Percentiles rank a stretch among this genome's conserved stretches.
Evolutionary conservation across 225 moss, liverwort and hornwort species (phyloP).

Genomic region (Sphagnum contortum): DNA sequence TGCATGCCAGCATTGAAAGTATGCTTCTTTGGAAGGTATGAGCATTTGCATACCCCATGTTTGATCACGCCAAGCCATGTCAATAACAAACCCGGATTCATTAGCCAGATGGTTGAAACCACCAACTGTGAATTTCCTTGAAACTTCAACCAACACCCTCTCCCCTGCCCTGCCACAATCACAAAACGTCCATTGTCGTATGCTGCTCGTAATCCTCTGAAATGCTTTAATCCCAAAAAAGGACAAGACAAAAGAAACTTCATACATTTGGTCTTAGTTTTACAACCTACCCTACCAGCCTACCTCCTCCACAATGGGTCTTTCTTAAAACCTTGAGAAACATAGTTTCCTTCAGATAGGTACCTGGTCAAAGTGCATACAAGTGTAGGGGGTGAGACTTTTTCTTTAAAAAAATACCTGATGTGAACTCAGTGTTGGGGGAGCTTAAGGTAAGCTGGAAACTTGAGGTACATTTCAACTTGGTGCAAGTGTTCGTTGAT

Average conservation of each 20-base stretch:
- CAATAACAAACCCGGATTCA: constrained; percentile 51
- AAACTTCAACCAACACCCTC: constrained; percentile 65
- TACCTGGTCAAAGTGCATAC: not conserved
- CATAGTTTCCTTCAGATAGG: not conserved
- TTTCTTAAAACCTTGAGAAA: no score
- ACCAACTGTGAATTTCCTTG: constrained; percentile 60
- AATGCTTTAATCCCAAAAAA: no score
- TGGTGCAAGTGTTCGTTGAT: constrained; percentile 44
- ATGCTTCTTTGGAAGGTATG: constrained; percentile 43
- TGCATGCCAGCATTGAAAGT: constrained; percentile 56
- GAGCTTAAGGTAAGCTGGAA: constrained; percentile 37
- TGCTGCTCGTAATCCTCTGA: no score
- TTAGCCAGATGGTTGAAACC: constrained; percentile 62
- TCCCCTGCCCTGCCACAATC: constrained; percentile 38
- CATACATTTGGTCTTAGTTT: not conserved
- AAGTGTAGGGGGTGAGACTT: not conserved
- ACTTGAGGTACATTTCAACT: constrained; percentile 72
- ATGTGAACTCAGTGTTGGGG: constrained; percentile 27
- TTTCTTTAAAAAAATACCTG: constrained; percentile 13
- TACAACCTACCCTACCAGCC: no score
- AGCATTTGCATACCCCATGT: constrained; percentile 71
- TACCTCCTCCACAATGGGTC: not conserved
- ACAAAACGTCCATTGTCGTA: not conserved
- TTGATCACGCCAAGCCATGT: constrained; percentile 62
- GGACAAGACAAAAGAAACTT: not conserved